Percentiles rank a stretch among this genome's conserved stretches.
These are phyloP conservation scores for Heliamphora exappendiculata DNA, from an alignment of 148 eudicot species.

Conservation along the genomic window DNA sequence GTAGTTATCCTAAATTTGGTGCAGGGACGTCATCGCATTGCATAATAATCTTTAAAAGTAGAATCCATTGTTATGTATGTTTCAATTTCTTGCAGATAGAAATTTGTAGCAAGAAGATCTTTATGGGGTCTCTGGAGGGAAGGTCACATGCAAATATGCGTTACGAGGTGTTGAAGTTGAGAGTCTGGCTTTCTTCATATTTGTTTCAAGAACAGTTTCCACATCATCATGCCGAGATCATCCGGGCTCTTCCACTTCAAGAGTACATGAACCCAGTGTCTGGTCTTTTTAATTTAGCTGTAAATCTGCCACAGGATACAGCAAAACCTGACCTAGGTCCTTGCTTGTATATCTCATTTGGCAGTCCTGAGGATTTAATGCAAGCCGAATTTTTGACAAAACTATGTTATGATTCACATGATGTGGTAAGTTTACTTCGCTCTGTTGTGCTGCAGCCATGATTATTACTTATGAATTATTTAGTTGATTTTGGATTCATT, in stretches of 20 bases:
- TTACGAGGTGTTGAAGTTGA: constrained; percentile 50
- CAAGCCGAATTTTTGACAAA: constrained; percentile 63
- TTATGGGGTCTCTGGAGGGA: constrained; percentile 46
- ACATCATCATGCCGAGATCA: constrained; percentile 46
- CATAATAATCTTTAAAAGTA: background rate
- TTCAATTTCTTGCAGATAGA: constrained; percentile 48
- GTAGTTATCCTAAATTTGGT: background rate
- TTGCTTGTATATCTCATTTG: constrained; percentile 56
- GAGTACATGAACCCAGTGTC: constrained; percentile 61
- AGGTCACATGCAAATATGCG: constrained; percentile 32
- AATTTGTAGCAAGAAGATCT: constrained; percentile 45
- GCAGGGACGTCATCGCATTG: background rate
- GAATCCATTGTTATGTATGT: background rate
- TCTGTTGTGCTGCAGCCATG: background rate
- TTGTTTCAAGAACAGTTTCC: constrained; percentile 53
- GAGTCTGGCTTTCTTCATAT: constrained; percentile 53
- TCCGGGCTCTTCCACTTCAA: constrained; percentile 62
- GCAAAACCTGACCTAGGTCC: constrained; percentile 63
- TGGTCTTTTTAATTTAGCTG: constrained; percentile 65
- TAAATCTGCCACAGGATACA: constrained; percentile 48
- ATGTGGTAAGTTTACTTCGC: constrained; percentile 45
- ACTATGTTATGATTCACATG: constrained; percentile 48
- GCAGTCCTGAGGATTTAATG: constrained; percentile 54
- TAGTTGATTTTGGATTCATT: background rate
- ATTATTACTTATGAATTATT: background rate